Percentiles rank a stretch among this genome's conserved stretches.
Evolutionary conservation across 1,139 yeast genomes (phyloP).

Genomic region (Nadsonia starkeyi-henricii): DNA sequence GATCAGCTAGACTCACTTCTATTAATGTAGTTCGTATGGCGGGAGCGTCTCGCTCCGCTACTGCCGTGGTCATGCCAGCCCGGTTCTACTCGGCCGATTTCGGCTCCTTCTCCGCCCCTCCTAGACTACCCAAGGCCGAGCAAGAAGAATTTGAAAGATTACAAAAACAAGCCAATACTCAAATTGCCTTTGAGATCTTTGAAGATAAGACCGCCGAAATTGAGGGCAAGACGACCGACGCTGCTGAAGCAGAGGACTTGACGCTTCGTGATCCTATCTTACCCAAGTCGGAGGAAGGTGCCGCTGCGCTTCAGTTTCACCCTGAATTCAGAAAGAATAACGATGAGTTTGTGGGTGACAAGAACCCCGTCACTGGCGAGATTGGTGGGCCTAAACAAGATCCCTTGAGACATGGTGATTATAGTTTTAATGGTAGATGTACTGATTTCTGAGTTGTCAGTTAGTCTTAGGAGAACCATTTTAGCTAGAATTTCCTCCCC

Average conservation of each 20-base stretch:
- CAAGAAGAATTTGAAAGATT: constrained; percentile 87
- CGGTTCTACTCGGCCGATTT: not conserved
- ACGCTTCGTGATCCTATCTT: constrained; percentile 28
- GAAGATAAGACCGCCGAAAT: constrained; percentile 54
- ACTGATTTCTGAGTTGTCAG: constrained; percentile 58
- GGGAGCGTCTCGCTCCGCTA: no score
- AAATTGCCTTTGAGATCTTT: constrained; percentile 41
- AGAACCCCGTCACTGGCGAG: constrained; percentile 88
- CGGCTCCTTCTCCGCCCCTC: constrained; percentile 51
- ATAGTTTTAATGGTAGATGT: constrained; percentile 90
- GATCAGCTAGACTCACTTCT: no score
- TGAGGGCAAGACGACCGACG: constrained; percentile 15
- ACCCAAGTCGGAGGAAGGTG: constrained; percentile 43
- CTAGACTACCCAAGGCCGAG: constrained; percentile 67
- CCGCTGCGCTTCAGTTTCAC: constrained; percentile 29
- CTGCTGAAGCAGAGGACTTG: constrained; percentile 22
- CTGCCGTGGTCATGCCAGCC: not conserved
- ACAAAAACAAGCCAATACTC: constrained; percentile 69
- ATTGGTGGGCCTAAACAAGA: constrained; percentile 98
- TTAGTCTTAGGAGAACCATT: no score
- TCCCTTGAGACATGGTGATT: constrained; percentile 85
- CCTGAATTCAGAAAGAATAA: constrained; percentile 63
- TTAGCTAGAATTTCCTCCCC: not conserved
- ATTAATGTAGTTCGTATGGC: no score
- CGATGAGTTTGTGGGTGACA: constrained; percentile 93